Conservation (phyloP, 805 yeast genomes). For the Pichia phayaonensis region DNA sequence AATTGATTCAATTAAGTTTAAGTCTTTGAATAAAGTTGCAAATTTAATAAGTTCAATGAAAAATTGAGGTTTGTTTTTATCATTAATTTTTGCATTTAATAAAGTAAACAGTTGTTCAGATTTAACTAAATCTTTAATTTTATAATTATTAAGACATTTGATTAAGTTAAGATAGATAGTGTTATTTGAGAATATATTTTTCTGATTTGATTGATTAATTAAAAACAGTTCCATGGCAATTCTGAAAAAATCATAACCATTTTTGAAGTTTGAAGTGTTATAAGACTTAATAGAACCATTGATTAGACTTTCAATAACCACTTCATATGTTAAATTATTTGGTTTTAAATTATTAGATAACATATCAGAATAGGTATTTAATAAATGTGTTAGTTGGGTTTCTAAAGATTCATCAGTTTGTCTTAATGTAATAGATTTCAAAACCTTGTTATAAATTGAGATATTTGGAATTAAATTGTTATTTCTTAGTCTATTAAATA, state of each 20-base stretch:
- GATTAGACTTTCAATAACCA: constrained; percentile 44
- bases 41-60: constrained; percentile 34
- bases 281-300: constrained; percentile 39
- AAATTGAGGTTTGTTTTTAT: constrained; percentile 18
- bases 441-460: constrained; percentile 44
- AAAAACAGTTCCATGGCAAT: constrained; percentile 41
- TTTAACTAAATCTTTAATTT: constrained; percentile 14
- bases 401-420: constrained; percentile 48
- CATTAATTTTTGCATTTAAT: constrained; percentile 11
- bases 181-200: constrained; percentile 13
- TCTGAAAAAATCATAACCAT: constrained; percentile 40
- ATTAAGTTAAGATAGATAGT: constrained; percentile 18
- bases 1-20: constrained; percentile 30
- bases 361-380: constrained; percentile 64
- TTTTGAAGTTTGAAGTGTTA: constrained; percentile 28
- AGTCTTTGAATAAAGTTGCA: constrained; percentile 32
- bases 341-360: constrained; percentile 51
- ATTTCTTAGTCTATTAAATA: constrained; percentile 25
- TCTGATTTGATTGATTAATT: constrained; percentile 19
- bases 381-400: constrained; percentile 50
- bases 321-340: constrained; percentile 42
- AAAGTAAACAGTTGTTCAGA: constrained; percentile 14
- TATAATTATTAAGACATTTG: constrained; percentile 21
- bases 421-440: constrained; percentile 47
- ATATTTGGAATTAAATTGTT: constrained; percentile 40